Evolutionary conservation across 1,284 basidiomycete genomes (phyloP).

Genomic region (Peniophora sp.): DNA sequence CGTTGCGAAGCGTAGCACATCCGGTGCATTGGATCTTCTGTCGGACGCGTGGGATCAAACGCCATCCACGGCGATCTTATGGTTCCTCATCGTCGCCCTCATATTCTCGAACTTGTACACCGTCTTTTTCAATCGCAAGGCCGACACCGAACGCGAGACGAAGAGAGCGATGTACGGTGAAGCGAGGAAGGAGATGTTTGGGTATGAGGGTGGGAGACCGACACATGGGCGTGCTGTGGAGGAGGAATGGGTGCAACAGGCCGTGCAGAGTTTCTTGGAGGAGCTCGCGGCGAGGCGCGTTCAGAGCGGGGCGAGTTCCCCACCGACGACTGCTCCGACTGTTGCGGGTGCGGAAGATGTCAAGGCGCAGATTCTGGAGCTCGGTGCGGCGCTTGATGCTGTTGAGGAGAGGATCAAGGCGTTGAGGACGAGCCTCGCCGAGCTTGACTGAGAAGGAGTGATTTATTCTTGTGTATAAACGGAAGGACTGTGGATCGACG

Average conservation of each 20-base stretch:
- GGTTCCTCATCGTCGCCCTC: conserved; percentile 63
- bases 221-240: too few species aligned
- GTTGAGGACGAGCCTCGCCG: too few species aligned
- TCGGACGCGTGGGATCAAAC: conserved; percentile 69
- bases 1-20: conserved; percentile 62
- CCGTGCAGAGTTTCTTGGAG: neutral
- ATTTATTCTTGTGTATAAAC: too few species aligned
- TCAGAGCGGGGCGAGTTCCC: neutral
- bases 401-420: neutral
- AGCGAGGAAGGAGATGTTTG: neutral
- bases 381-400: neutral
- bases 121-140: neutral
- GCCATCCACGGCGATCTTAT: conserved; percentile 60
- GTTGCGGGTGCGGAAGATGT: neutral
- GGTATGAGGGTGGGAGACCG: neutral
- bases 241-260: neutral
- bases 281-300: neutral
- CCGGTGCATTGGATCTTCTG: conserved; percentile 66
- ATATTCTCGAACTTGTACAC: conserved; percentile 69
- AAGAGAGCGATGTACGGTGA: neutral
- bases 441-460: too few species aligned
- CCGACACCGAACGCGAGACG: neutral
- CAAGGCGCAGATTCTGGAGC: neutral
- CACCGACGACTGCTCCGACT: neutral
- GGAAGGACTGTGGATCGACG: too few species aligned